Percentiles rank a stretch among this genome's conserved stretches.
phyloP scores from a whole-genome alignment of 1,284 basidiomycete genomes.

The Naganishia albida region DNA sequence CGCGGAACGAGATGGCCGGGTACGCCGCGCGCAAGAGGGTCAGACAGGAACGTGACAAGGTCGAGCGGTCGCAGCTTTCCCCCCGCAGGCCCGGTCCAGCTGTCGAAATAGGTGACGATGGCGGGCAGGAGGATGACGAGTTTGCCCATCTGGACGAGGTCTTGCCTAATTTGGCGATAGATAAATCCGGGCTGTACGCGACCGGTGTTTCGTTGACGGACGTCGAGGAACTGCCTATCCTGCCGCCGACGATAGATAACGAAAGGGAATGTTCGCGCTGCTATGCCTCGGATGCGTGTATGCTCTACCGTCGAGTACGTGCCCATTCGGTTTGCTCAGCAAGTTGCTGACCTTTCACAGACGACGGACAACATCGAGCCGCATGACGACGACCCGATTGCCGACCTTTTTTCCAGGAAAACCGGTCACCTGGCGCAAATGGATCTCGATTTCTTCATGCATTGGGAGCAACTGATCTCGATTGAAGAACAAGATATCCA shows the following conservation, averaged over 20 bases:
- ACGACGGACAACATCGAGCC: slow-evolving; percentile 66
- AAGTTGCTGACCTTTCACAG: slow-evolving; percentile 52
- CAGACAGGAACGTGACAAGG: slow-evolving; percentile 20
- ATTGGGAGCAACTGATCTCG: slow-evolving; percentile 85
- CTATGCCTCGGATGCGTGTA: slow-evolving; percentile 81
- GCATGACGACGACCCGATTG: slow-evolving; percentile 67
- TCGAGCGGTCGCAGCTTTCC: slow-evolving; percentile 13
- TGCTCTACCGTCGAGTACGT: slow-evolving; percentile 84
- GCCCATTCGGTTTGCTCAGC: not conserved
- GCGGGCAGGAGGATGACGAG: slow-evolving; percentile 30
- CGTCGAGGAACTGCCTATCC: slow-evolving; percentile 59
- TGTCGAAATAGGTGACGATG: not conserved
- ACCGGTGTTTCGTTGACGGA: slow-evolving; percentile 26
- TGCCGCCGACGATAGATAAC: slow-evolving; percentile 86
- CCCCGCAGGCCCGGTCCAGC: not conserved
- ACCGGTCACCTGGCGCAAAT: slow-evolving; percentile 72
- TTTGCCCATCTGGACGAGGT: slow-evolving; percentile 30
- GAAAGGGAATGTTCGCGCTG: slow-evolving; percentile 76
- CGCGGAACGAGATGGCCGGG: slow-evolving; percentile 81
- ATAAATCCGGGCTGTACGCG: slow-evolving; percentile 5
- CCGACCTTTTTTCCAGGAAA: slow-evolving; percentile 72
- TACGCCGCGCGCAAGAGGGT: slow-evolving; percentile 60
- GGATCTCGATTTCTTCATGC: slow-evolving; percentile 78
- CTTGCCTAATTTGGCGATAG: slow-evolving; percentile 31
- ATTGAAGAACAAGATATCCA: slow-evolving; percentile 85